Base-by-base conservation (phyloP, 1,284 basidiomycete species). In the Psilocybe mexicana region DNA sequence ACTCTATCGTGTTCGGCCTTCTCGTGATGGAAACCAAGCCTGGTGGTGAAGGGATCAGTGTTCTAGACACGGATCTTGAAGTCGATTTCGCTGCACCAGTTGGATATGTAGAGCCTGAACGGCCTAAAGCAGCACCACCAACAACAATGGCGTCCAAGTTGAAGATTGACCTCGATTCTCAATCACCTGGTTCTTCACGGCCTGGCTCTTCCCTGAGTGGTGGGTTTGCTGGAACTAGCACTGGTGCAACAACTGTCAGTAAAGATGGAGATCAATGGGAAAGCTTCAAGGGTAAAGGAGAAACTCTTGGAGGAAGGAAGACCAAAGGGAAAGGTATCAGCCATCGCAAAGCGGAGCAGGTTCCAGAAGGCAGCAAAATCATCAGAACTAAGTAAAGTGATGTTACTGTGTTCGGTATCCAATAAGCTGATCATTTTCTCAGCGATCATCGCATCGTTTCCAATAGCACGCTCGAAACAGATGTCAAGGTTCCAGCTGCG, bases 101-200 rank as follows among this genome's bases (percentile, higher is more conserved):
- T 18, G 88, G 88, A 36, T 91, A 90, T 65, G 92, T 96, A 24
- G 97, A 99, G 72, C 97, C 96, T 0, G 88, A 93, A 63, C 85
- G 90, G 43, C 89, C 90, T 5, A 92, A 92, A 54, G 83, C 91
- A 1, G 84, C 87, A 1, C 88, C 95, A 1, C 87, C 89, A 7
- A 75, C 92, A 7, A 98, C 96, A 1, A 98, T 99, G 96, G 96
- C 96, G 0, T 92, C 92, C 53, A 98, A 98, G 75, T 84, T 98
- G 56, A 95, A 95, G 72, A 98, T 99, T 61, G 94, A 99, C 69
- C 76, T 95, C 25, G 87, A 88, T 62, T 88, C 87, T 1, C 87
- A 90, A 8, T 92, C 91, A 12, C 89, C 86, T 2, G 89, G 89
- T 11, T 92, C 90, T 1, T 93, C 91, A 26, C 79, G 93, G 18